Evolutionary conservation across 23 red algal genomes (phyloP).

Genomic region (Gracilaria caudata): DNA sequence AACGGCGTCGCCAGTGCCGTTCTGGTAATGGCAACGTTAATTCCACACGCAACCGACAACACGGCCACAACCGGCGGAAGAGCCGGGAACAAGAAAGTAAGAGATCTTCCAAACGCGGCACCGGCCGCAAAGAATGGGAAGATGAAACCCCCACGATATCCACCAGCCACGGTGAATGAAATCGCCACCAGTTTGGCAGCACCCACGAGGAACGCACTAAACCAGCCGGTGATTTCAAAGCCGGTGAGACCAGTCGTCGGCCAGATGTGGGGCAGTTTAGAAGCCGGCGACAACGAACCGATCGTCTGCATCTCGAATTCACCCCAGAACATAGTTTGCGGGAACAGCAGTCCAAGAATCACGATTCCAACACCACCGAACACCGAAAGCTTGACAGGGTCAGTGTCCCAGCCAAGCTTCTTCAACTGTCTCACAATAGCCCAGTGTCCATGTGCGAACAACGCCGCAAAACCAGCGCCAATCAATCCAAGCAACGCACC

Average conservation of each 20-base stretch:
- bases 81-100: constrained; percentile 69
- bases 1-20: constrained; percentile 77
- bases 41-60: constrained; percentile 73
- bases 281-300: constrained; percentile 54
- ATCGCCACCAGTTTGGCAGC: constrained; percentile 82
- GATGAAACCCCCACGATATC: constrained; percentile 90
- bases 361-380: constrained; percentile 67
- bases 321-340: constrained; percentile 83
- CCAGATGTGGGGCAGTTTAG: constrained; percentile 69
- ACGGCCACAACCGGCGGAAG: constrained; percentile 69
- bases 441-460: constrained; percentile 68
- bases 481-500: constrained; percentile 77
- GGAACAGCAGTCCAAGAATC: constrained; percentile 72
- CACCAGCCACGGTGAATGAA: constrained; percentile 80
- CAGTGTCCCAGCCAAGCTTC: not conserved
- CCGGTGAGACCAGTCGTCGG: constrained; percentile 54
- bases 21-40: constrained; percentile 90
- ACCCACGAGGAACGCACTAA: constrained; percentile 43
- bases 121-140: constrained; percentile 86
- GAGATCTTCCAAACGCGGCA: constrained; percentile 80
- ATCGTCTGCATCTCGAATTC: constrained; percentile 90
- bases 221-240: constrained; percentile 66
- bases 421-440: constrained; percentile 44
- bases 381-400: constrained; percentile 67
- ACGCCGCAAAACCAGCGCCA: constrained; percentile 63